A percentile compares a stretch with the other conserved stretches of the same genome.
phyloP scores from a whole-genome alignment of 2,329 filamentous ascomycete genomes.

The Aschersonia sp. region DNA sequence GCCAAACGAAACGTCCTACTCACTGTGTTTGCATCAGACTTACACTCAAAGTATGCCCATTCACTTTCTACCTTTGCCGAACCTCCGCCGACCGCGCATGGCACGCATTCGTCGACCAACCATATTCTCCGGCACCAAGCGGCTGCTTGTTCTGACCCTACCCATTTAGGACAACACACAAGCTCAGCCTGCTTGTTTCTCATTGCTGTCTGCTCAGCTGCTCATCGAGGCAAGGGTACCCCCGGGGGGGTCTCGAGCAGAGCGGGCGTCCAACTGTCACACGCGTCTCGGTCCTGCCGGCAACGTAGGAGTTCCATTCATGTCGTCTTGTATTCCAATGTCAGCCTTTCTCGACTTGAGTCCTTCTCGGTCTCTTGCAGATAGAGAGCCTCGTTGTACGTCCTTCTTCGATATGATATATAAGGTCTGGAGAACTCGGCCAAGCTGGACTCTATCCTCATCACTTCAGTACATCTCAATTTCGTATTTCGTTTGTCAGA shows the following conservation, averaged over 20 bases:
- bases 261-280: slow-evolving; percentile 4
- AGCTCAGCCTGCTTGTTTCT: background rate
- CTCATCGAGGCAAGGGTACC: background rate
- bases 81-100: too few species aligned
- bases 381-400: background rate
- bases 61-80: too few species aligned
- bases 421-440: background rate
- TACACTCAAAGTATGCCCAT: too few species aligned
- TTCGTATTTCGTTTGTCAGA: background rate
- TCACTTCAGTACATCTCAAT: background rate
- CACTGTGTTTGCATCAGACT: too few species aligned
- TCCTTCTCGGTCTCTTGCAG: too few species aligned
- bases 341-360: too few species aligned
- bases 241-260: background rate
- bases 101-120: too few species aligned
- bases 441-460: background rate
- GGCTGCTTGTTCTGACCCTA: too few species aligned
- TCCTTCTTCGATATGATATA: background rate
- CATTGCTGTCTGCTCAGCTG: background rate
- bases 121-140: too few species aligned
- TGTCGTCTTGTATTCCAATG: background rate
- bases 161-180: too few species aligned
- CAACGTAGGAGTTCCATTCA: slow-evolving; percentile 5
- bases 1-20: too few species aligned
- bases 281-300: slow-evolving; percentile 3